A percentile compares a stretch with the other conserved stretches of the same genome.
Conservation (phyloP, 441 rosid genomes). For the Corymbia citriodora region DNA sequence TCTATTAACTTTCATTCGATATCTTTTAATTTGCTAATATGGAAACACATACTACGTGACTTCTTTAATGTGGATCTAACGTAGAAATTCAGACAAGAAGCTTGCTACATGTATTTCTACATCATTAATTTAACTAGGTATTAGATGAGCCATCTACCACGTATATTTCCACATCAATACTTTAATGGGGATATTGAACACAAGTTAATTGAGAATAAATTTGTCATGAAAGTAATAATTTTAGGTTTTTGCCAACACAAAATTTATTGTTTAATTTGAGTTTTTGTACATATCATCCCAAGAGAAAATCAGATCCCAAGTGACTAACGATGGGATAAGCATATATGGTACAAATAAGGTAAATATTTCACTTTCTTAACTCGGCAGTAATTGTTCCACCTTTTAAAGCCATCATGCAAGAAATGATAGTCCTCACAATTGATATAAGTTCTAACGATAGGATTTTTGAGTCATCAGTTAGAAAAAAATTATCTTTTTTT, state of each 20-base stretch:
- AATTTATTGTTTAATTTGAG: neutral
- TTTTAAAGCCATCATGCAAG: neutral
- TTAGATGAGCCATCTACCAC: no score
- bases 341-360: neutral
- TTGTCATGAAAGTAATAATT: neutral
- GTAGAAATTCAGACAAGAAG: neutral
- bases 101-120: no score
- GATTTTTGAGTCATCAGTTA: neutral
- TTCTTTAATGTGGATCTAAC: accelerated
- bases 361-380: neutral
- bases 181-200: neutral
- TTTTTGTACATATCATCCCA: neutral
- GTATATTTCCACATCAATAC: neutral
- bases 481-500: neutral
- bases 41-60: neutral
- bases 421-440: neutral
- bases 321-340: neutral
- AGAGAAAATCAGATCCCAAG: neutral
- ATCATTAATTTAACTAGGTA: neutral
- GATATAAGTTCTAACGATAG: neutral
- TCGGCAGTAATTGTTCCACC: neutral
- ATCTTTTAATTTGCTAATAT: neutral
- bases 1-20: neutral
- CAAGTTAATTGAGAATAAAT: neutral
- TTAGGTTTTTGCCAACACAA: neutral